phyloP scores from a whole-genome alignment of 1,284 basidiomycete species.

The Cronartium ribicola region DNA sequence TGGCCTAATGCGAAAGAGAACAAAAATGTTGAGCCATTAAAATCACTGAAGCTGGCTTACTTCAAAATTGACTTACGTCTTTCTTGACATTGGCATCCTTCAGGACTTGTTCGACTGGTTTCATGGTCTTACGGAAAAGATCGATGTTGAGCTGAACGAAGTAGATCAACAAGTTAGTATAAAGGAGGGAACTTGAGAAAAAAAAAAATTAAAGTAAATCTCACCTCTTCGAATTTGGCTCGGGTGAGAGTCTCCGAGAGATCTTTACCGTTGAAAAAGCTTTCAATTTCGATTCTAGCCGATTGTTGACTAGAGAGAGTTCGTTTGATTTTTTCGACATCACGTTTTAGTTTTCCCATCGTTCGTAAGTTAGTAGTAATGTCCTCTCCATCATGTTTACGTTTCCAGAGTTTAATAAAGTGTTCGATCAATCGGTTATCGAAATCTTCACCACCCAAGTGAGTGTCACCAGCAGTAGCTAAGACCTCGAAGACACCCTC shows the following conservation, averaged over 20 bases:
- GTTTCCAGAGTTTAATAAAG: conserved; percentile 52
- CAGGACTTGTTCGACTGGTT: conserved; percentile 52
- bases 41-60: no score
- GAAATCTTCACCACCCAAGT: conserved; percentile 53
- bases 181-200: not conserved
- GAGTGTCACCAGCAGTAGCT: conserved; percentile 53
- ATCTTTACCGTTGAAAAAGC: conserved; percentile 53
- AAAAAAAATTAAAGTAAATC: not conserved
- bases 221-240: conserved; percentile 51
- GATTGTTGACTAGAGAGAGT: conserved; percentile 52
- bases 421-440: conserved; percentile 53
- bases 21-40: not conserved
- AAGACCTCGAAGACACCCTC: conserved; percentile 53
- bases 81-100: conserved; percentile 42
- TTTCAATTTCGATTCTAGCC: conserved; percentile 52
- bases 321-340: conserved; percentile 52
- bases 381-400: conserved; percentile 48
- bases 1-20: conserved; percentile 11
- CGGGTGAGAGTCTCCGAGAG: conserved; percentile 52
- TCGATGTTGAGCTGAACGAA: conserved; percentile 49
- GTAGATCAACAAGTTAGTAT: not conserved
- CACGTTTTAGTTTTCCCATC: conserved; percentile 51
- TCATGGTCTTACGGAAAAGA: conserved; percentile 52
- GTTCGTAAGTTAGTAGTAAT: conserved; percentile 48
- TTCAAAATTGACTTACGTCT: conserved; percentile 20